A percentile compares a stretch with the other conserved stretches of the same genome.
These are phyloP conservation scores for Passiflora organensis DNA, from an alignment of 345 rosid species.

Conservation along the genomic window DNA sequence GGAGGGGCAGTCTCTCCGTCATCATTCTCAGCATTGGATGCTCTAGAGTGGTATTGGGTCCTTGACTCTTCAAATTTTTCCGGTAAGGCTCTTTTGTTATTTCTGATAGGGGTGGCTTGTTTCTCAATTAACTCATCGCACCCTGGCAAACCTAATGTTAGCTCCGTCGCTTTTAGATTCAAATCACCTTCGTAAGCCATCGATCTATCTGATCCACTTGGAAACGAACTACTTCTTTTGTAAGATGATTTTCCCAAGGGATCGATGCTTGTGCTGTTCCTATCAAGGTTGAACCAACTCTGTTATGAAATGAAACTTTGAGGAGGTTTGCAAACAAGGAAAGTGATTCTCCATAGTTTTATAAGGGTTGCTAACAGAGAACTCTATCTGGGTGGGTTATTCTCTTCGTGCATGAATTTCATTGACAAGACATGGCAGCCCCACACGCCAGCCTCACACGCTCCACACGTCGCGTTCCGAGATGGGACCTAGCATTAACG, in stretches of 20 bases:
- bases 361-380: conserved; percentile 20
- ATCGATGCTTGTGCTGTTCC: background rate
- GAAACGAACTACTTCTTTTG: no score
- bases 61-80: conserved; percentile 29
- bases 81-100: conserved; percentile 26
- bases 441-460: conserved; percentile 16
- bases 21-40: conserved; percentile 8
- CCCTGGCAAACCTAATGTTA: conserved; percentile 24
- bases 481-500: background rate
- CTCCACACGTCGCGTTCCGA: background rate
- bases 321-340: conserved; percentile 21
- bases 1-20: conserved; percentile 29
- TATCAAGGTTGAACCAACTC: background rate
- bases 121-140: conserved; percentile 7
- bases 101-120: background rate
- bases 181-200: conserved; percentile 27
- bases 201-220: conserved; percentile 15
- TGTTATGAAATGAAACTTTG: conserved; percentile 6
- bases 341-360: conserved; percentile 23
- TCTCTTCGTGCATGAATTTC: conserved; percentile 32
- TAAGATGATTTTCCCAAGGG: no score
- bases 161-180: conserved; percentile 24
- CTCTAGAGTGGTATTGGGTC: conserved; percentile 15
- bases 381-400: conserved; percentile 13
- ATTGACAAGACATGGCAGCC: conserved; percentile 4